Evolutionary conservation across 2,329 filamentous ascomycete species (phyloP), one percentile per base, ranked within the genome.

Genomic region (Atkinsonella hypoxylon): DNA sequence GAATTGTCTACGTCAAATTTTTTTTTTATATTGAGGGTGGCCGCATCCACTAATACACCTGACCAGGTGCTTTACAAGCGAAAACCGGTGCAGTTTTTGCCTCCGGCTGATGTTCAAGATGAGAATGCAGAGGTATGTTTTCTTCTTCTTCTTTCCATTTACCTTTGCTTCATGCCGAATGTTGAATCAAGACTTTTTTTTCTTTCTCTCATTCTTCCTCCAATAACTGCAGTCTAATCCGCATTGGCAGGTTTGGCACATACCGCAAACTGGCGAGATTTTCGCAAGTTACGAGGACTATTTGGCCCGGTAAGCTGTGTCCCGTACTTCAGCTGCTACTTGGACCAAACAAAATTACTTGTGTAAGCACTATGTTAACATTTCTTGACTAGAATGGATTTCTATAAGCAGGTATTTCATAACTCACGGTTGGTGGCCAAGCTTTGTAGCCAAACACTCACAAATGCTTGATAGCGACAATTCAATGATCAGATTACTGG

Each of bases 401-500:
- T 95, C 64, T 95, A 95, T 66, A 89, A 86, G 59, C 88, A 94
- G 79, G 87, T 87, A 49, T 48, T 41, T 42, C 39, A 44, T 32
- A 5, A 12, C 13, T 42, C n/a, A 20, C 20, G 12, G 9, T 4
- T 22, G n/a, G 5, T 39, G 20, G 11, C 13, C 2, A 32, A 13
- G 11, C n/a, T 10, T 10, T 11, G 10, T 17, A 22, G 5, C 34
- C 18, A 17, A 22, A 12, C 13, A 30, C 48, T 53, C 5, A 53
- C 30, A 49, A 22, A 48, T 53, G 59, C 13, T 47, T 31, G 46
- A 42, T 59, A 91, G 83, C 87, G 83, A 62, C 82, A 85, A 50
- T 98, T 97, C 67, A 95, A 94, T 54, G 95, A 94, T 68, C 87
- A 95, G 64, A 94, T 97, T 57, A 95, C 89, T 12, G 93, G 93